These are phyloP conservation scores for Prunus mira DNA, from an alignment of 306 rosid genomes.

Conservation along the genomic window DNA sequence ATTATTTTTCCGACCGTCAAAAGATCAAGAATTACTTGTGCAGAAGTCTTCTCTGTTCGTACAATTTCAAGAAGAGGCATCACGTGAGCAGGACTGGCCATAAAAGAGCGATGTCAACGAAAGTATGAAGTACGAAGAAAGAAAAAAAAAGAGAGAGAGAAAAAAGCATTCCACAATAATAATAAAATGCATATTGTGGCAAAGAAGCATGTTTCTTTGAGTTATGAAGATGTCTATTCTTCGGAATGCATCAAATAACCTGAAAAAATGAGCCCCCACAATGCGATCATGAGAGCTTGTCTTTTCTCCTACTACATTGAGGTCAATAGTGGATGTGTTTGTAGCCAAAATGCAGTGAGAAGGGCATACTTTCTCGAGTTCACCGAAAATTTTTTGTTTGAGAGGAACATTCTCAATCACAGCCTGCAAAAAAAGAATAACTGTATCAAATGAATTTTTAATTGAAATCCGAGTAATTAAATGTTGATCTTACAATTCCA, in stretches of 20 bases:
- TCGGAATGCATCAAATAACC: constrained; percentile 41
- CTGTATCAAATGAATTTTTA: constrained; percentile 16
- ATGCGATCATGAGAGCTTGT: constrained; percentile 72
- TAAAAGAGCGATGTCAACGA: constrained; percentile 32
- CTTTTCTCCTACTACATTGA: constrained; percentile 68
- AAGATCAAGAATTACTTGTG: constrained; percentile 92
- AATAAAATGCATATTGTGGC: not conserved
- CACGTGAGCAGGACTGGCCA: constrained; percentile 93
- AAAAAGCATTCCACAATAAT: not conserved
- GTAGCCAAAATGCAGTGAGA: constrained; percentile 82
- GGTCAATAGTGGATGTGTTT: constrained; percentile 91
- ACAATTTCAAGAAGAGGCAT: constrained; percentile 98
- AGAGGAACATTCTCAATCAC: constrained; percentile 78
- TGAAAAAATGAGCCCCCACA: constrained; percentile 96
- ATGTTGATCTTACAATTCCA: constrained; percentile 7
- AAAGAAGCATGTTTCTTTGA: not conserved
- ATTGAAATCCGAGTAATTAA: not conserved
- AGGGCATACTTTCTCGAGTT: constrained; percentile 83
- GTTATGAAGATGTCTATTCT: constrained; percentile 8
- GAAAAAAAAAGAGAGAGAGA: too few relatives aligned
- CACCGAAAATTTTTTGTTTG: constrained; percentile 81
- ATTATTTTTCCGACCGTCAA: constrained; percentile 79
- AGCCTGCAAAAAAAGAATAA: constrained; percentile 61
- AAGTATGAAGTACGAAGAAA: not conserved
- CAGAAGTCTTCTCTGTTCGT: constrained; percentile 76